Conservation (phyloP, 768 basidiomycete genomes). For the Russula emetica region DNA sequence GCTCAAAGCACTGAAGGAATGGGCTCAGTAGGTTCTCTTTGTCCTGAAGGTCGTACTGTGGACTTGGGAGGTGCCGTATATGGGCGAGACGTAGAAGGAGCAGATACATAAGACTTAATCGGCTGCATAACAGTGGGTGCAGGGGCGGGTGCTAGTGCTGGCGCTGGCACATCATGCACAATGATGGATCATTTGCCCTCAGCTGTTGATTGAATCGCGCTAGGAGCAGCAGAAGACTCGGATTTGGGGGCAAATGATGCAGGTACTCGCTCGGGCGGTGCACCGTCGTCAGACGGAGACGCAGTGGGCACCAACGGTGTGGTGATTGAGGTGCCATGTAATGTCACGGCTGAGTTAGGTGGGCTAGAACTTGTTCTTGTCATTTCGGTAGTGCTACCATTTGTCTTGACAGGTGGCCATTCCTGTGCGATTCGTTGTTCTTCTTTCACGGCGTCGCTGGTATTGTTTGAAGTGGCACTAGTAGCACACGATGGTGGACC, state of each 20-base stretch:
- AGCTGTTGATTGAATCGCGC: not conserved
- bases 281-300: not conserved
- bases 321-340: not conserved
- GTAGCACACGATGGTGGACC: conserved; percentile 46
- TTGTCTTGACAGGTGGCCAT: conserved; percentile 53
- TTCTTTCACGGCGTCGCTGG: conserved; percentile 61
- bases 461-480: conserved; percentile 61
- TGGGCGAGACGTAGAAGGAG: conserved; percentile 11
- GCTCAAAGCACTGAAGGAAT: conserved; percentile 60
- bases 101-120: conserved; percentile 21
- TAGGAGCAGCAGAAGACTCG: not conserved
- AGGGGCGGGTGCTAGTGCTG: conserved; percentile 18
- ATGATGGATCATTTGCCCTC: not conserved
- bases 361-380: not conserved
- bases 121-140: conserved; percentile 13
- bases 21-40: conserved; percentile 86
- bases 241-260: not conserved
- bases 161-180: not conserved
- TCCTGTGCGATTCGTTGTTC: conserved; percentile 69
- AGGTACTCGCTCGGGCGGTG: not conserved
- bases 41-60: conserved; percentile 63
- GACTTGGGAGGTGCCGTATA: not conserved
- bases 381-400: not conserved
- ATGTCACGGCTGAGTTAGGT: not conserved
- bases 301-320: not conserved